phyloP scores from a whole-genome alignment of 2,329 filamentous ascomycete species.

The Ceratocystis papillata region DNA sequence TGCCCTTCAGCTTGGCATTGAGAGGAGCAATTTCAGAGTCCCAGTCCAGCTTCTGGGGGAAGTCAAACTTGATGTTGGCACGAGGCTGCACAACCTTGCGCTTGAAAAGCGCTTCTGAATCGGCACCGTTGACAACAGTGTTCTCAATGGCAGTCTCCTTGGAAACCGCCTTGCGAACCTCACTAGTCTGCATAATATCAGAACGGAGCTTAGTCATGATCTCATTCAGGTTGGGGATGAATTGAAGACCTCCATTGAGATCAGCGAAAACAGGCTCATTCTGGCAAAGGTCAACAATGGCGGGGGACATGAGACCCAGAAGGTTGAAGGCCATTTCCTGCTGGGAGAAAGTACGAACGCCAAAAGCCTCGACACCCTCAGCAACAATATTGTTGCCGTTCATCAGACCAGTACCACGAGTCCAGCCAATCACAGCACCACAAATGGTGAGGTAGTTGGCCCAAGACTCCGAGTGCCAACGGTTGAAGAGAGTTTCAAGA shows the following conservation, averaged over 20 bases:
- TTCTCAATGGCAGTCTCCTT: conserved; percentile 96
- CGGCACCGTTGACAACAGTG: conserved; percentile 90
- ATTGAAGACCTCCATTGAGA: conserved; percentile 93
- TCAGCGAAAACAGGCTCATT: conserved; percentile 92
- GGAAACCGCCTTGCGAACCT: conserved; percentile 83
- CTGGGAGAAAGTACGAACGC: conserved; percentile 96
- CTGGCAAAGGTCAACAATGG: conserved; percentile 92
- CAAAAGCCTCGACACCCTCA: conserved; percentile 90
- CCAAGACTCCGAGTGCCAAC: conserved; percentile 98
- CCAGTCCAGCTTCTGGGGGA: conserved; percentile 85
- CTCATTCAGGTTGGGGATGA: conserved; percentile 90
- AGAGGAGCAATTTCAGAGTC: conserved; percentile 80
- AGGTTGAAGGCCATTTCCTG: conserved; percentile 99
- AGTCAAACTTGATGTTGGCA: conserved; percentile 96
- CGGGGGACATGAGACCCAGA: conserved; percentile 86
- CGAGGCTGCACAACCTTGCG: conserved; percentile 87
- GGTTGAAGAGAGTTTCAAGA: conserved; percentile 93
- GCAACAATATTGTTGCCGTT: conserved; percentile 95
- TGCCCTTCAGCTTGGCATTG: conserved; percentile 80
- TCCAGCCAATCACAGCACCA: conserved; percentile 97
- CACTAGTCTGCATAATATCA: conserved; percentile 88
- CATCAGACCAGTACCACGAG: conserved; percentile 96
- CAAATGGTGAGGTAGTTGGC: conserved; percentile 95
- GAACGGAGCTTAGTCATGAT: conserved; percentile 88
- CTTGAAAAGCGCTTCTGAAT: conserved; percentile 85